A percentile compares a stretch with the other conserved stretches of the same genome.
phyloP scores from a whole-genome alignment of 2,329 filamentous ascomycete species.

The Pseudophaeomoniella oleicola region DNA sequence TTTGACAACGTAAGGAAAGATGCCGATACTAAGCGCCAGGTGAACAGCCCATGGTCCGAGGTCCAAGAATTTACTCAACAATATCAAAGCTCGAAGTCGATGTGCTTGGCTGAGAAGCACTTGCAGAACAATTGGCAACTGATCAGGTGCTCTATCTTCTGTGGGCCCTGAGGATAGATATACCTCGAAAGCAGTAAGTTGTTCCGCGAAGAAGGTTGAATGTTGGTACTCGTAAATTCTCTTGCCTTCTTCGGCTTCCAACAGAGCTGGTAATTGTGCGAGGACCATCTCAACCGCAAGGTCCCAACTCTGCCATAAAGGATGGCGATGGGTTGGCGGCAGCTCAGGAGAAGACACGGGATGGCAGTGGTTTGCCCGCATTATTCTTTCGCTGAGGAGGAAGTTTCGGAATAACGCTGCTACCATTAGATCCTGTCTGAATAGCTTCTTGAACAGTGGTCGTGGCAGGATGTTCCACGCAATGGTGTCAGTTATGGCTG shows the following conservation, averaged over 20 bases:
- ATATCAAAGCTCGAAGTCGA: slow-evolving; percentile 73
- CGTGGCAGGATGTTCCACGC: slow-evolving; percentile 92
- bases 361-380: slow-evolving; percentile 91
- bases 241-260: slow-evolving; percentile 61
- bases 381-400: slow-evolving; percentile 81
- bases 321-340: slow-evolving; percentile 90
- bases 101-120: slow-evolving; percentile 94
- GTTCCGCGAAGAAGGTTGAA: slow-evolving; percentile 92
- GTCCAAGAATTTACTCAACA: slow-evolving; percentile 86
- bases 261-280: slow-evolving; percentile 69
- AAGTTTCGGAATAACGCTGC: slow-evolving; percentile 95
- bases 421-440: slow-evolving; percentile 97
- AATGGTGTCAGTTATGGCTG: slow-evolving; percentile 95
- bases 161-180: slow-evolving; percentile 76
- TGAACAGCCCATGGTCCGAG: slow-evolving; percentile 98
- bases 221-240: slow-evolving; percentile 80
- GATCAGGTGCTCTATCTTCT: slow-evolving; percentile 76
- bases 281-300: slow-evolving; percentile 91
- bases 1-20: slow-evolving; percentile 98
- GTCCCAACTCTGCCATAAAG: slow-evolving; percentile 96
- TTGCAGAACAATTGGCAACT: slow-evolving; percentile 89
- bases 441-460: slow-evolving; percentile 88
- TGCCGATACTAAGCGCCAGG: slow-evolving; percentile 89
- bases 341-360: slow-evolving; percentile 82
- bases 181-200: slow-evolving; percentile 91